Conservation (phyloP, 2,329 filamentous ascomycete genomes). For the Neonectria punicea region DNA sequence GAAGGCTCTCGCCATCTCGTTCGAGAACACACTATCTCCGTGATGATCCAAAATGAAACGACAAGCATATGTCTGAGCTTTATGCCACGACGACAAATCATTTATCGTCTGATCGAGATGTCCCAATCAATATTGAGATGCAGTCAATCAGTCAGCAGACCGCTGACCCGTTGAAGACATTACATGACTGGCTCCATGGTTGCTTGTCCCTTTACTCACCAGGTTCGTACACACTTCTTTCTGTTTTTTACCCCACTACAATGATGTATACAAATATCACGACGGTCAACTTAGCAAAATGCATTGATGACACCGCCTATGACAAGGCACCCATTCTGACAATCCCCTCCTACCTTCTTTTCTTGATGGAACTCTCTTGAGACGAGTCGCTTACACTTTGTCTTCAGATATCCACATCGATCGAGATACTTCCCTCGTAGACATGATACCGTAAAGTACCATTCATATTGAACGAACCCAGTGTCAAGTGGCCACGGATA, state of each 20-base stretch:
- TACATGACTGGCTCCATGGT: background rate
- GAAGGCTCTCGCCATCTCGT: slow-evolving; percentile 20
- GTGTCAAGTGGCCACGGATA: background rate
- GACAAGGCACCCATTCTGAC: slow-evolving; percentile 55
- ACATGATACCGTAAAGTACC: too few species aligned
- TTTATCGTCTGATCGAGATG: slow-evolving; percentile 48
- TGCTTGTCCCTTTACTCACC: background rate
- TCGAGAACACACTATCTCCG: slow-evolving; percentile 46
- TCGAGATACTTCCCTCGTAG: background rate
- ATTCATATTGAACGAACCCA: too few species aligned
- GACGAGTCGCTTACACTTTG: slow-evolving; percentile 14
- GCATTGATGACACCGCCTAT: slow-evolving; percentile 59
- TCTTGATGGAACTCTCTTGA: slow-evolving; percentile 26
- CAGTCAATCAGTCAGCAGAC: slow-evolving; percentile 25
- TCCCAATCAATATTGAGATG: slow-evolving; percentile 26
- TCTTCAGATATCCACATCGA: background rate
- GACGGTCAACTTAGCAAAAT: slow-evolving; percentile 61
- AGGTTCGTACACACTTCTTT: slow-evolving; percentile 45
- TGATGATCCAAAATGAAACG: slow-evolving; percentile 89
- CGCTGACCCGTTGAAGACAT: slow-evolving; percentile 40
- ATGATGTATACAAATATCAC: slow-evolving; percentile 56
- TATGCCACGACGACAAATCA: slow-evolving; percentile 57
- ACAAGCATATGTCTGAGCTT: slow-evolving; percentile 99
- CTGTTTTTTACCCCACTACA: slow-evolving; percentile 35
- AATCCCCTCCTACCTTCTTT: slow-evolving; percentile 7